A percentile compares a stretch with the other conserved stretches of the same genome.
Conservation (phyloP, 2,329 filamentous ascomycete genomes). For the Alternaria sp. region DNA sequence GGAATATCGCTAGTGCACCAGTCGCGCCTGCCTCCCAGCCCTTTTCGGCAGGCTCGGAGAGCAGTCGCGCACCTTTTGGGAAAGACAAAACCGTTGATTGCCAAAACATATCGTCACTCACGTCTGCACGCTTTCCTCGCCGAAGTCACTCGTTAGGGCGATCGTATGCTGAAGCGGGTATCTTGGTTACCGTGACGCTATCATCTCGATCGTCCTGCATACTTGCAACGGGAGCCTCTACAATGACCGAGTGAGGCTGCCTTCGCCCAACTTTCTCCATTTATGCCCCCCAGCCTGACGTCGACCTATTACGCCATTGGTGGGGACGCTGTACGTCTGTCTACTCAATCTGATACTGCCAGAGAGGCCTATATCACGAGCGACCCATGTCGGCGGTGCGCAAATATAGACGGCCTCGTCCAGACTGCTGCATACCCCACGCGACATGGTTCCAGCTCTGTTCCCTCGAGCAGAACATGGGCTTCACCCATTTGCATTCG, state of each 20-base stretch:
- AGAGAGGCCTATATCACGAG: conserved; percentile 2
- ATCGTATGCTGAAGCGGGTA: conserved; percentile 15
- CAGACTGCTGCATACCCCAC: conserved; percentile 8
- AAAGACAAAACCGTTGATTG: conserved; percentile 18
- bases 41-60: conserved; percentile 18
- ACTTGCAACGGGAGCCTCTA: neutral
- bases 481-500: conserved; percentile 6
- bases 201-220: conserved; percentile 16
- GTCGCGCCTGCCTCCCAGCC: conserved; percentile 8
- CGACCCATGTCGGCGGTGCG: conserved; percentile 2
- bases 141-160: conserved; percentile 6
- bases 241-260: conserved; percentile 9
- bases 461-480: neutral
- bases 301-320: conserved; percentile 20
- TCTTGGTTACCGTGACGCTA: conserved; percentile 21
- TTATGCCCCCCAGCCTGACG: conserved; percentile 6
- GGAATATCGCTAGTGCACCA: conserved; percentile 27
- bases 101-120: conserved; percentile 10
- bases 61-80: conserved; percentile 28
- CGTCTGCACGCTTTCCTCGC: conserved; percentile 1
- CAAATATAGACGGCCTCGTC: conserved; percentile 8
- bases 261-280: conserved; percentile 19
- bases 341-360: conserved; percentile 33
- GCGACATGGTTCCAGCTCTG: conserved; percentile 2
- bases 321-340: conserved; percentile 6